Percentiles rank a stretch among this genome's conserved stretches.
These are phyloP conservation scores for Cordyceps cicadae DNA, from an alignment of 2,329 filamentous ascomycete species.

Conservation along the genomic window DNA sequence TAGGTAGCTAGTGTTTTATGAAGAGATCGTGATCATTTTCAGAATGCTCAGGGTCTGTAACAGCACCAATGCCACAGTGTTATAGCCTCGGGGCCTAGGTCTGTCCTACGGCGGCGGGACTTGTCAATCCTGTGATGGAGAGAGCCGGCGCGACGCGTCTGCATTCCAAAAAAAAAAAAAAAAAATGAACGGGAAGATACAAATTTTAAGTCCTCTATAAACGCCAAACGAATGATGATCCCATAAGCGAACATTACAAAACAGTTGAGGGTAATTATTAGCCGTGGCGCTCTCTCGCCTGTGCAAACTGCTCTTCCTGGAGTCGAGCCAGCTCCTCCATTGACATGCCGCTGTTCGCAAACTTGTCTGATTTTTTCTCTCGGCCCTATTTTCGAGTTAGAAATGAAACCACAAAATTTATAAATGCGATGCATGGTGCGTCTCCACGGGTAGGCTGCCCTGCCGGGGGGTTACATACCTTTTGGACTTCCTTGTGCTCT, in stretches of 20 bases:
- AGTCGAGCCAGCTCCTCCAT: constrained; percentile 82
- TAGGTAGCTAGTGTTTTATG: too few species aligned
- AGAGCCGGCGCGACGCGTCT: not conserved
- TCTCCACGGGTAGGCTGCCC: constrained; percentile 39
- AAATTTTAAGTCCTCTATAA: constrained; percentile 6
- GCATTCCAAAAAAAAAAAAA: not conserved
- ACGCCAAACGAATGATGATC: constrained; percentile 5
- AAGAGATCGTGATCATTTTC: too few species aligned
- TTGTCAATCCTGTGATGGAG: too few species aligned
- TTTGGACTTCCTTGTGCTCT: constrained; percentile 87
- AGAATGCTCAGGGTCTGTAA: too few species aligned
- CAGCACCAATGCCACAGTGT: too few species aligned
- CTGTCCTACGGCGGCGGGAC: too few species aligned
- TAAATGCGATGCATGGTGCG: constrained; percentile 16
- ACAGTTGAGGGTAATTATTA: constrained; percentile 12
- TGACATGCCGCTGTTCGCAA: constrained; percentile 86
- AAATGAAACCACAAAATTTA: constrained; percentile 33
- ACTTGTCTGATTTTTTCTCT: constrained; percentile 95
- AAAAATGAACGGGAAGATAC: not conserved
- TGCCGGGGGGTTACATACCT: constrained; percentile 45
- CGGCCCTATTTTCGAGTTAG: constrained; percentile 62
- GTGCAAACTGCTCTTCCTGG: constrained; percentile 86
- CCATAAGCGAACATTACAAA: not conserved
- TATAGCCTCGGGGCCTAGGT: too few species aligned
- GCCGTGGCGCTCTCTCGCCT: constrained; percentile 43